A percentile compares a stretch with the other conserved stretches of the same genome.
phyloP scores from a whole-genome alignment of 2,329 filamentous ascomycete genomes.

The Hypoxylon sp. region DNA sequence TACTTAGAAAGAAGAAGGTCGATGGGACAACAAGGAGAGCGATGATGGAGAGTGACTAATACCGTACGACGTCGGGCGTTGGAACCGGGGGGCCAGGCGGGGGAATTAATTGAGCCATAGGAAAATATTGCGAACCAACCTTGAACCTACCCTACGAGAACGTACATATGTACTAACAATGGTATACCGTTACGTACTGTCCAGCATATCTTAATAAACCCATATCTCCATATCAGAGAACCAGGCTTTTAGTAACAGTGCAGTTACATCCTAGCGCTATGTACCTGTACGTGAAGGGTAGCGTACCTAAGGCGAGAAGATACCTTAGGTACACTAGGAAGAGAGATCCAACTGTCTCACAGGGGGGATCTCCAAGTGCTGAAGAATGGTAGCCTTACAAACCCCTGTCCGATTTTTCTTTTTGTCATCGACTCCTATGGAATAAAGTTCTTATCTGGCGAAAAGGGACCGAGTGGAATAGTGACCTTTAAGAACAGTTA shows the following conservation, averaged over 20 bases:
- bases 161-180: constrained; percentile 7
- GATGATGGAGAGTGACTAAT: constrained; percentile 35
- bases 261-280: constrained; percentile 1
- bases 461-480: constrained; percentile 9
- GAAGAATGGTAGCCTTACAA: constrained; percentile 34
- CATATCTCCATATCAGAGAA: constrained; percentile 14
- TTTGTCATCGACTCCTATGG: constrained; percentile 16
- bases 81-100: constrained; percentile 24
- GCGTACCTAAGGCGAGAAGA: constrained; percentile 17
- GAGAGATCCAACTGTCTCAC: constrained; percentile 28
- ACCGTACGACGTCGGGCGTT: constrained; percentile 40
- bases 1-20: constrained; percentile 37
- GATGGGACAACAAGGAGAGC: constrained; percentile 11
- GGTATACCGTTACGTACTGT: constrained; percentile 15
- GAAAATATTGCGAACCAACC: constrained; percentile 28
- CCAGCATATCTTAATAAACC: constrained; percentile 19
- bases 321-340: not conserved
- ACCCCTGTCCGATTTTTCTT: constrained; percentile 22
- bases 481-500: not conserved
- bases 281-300: constrained; percentile 30
- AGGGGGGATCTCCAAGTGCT: constrained; percentile 29
- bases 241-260: constrained; percentile 8
- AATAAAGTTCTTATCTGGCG: constrained; percentile 43
- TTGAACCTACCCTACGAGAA: not conserved
- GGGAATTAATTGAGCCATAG: constrained; percentile 33